Evolutionary conservation across 345 rosid genomes (phyloP).

Genomic region (Gynandropsis gynandra): DNA sequence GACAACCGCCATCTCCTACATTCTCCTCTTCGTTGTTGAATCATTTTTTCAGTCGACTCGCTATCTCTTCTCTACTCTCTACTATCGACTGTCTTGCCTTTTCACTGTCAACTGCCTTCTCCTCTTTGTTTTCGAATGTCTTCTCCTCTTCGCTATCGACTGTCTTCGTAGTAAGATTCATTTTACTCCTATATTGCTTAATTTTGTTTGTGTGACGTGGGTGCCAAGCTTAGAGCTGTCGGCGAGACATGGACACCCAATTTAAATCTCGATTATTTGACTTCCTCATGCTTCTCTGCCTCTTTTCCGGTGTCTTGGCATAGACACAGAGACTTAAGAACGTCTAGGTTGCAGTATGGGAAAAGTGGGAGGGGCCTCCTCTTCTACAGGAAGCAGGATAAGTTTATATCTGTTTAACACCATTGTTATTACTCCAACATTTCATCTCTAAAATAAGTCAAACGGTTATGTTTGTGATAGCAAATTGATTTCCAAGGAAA

Average conservation of each 20-base stretch:
- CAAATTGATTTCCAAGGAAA: constrained; percentile 76
- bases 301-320: constrained; percentile 38
- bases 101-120: too few relatives aligned
- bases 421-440: constrained; percentile 9
- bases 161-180: too few relatives aligned
- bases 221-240: constrained; percentile 16
- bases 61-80: too few relatives aligned
- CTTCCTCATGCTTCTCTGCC: constrained; percentile 31
- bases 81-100: too few relatives aligned
- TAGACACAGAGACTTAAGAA: constrained; percentile 69
- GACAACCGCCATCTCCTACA: too few relatives aligned
- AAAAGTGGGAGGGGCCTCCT: constrained; percentile 95
- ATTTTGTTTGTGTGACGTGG: too few relatives aligned
- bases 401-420: constrained; percentile 15
- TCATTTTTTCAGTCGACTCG: too few relatives aligned
- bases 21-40: too few relatives aligned
- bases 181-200: too few relatives aligned
- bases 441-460: constrained; percentile 6
- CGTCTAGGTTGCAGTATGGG: constrained; percentile 77
- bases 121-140: too few relatives aligned
- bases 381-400: constrained; percentile 93
- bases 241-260: constrained; percentile 35
- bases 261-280: constrained; percentile 49
- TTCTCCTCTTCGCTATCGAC: too few relatives aligned
- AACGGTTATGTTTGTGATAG: constrained; percentile 27